Evolutionary conservation across 805 yeast genomes (phyloP), one percentile per base, ranked within the genome.

Genomic region (Candida khao-thaluensis): DNA sequence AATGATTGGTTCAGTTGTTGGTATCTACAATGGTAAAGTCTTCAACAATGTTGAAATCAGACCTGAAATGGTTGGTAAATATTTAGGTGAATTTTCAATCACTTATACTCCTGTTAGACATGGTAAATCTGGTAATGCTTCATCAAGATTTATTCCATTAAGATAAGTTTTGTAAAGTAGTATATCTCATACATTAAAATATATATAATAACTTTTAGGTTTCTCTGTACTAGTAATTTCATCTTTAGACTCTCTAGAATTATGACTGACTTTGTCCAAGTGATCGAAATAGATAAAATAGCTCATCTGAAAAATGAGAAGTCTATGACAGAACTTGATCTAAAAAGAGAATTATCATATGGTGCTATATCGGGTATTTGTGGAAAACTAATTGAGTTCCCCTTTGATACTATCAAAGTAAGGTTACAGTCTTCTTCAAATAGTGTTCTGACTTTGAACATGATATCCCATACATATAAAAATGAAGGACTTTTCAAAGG

Each of bases 1-100:
- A 82, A 93, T 93, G 99, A 89, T 93, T 64, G 99, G 99, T 71
- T 88, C 97, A 50, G 95, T 91, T 57, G 82, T 93, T 61, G 97
- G 97, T 78, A 85, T 93, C 62, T 93, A 93, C 96, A 93, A 93
- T 83, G 99, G 99, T 79, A 93, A 93, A 81, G 87, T 79, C 62
- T 93, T 93, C 95, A 91, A 91, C 95, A 85, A 83, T 64, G 96
- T 93, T 73, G 99, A 93, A 76, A 78, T 93, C 77, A 89, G 79
- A 75, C 96, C 99, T 67, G 99, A 93, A 81, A 93, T 93, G 99
- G 90, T 91, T 71, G 98, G 99, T 72, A 96, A 91, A 85, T 93
- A 93, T 95, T 86, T 93, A 66, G 99, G 97, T 79, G 99, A 93
- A 81, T 93, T 93, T 88, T 91, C 99, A 66, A 93, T 93, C 77